phyloP scores from a whole-genome alignment of 345 rosid genomes.

The Passiflora organensis region DNA sequence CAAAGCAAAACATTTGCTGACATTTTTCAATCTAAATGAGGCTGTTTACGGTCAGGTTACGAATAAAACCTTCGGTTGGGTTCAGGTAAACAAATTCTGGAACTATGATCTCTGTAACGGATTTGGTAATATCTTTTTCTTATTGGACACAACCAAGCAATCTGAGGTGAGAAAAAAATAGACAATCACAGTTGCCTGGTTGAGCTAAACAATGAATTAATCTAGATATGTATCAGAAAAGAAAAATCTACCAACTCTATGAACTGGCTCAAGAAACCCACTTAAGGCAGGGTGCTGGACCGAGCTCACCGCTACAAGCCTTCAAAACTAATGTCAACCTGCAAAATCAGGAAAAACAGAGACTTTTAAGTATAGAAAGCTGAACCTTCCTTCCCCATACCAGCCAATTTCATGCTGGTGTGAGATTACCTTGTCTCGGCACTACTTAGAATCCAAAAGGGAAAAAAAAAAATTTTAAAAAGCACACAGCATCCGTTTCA shows the following conservation, averaged over 20 bases:
- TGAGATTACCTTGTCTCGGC: not conserved
- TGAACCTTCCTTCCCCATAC: not conserved
- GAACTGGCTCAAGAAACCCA: not conserved
- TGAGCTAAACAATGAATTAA: slow-evolving; percentile 36
- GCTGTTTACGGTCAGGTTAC: no score
- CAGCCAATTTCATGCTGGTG: not conserved
- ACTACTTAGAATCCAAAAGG: not conserved
- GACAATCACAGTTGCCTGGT: slow-evolving; percentile 37
- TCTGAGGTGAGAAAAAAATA: slow-evolving; percentile 34
- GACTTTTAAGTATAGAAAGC: not conserved
- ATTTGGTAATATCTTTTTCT: slow-evolving; percentile 6
- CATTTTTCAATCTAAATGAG: no score
- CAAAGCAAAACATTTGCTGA: no score
- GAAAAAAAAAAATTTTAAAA: not conserved
- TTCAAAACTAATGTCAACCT: slow-evolving; percentile 17
- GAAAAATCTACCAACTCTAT: not conserved
- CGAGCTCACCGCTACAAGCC: not conserved
- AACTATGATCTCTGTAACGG: slow-evolving; percentile 11
- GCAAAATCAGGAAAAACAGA: slow-evolving; percentile 12
- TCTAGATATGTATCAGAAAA: slow-evolving; percentile 9
- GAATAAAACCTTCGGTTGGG: slow-evolving; percentile 11
- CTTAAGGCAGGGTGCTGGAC: not conserved
- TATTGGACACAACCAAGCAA: slow-evolving; percentile 36
- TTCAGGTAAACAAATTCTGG: slow-evolving; percentile 5
- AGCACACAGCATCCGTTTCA: not conserved